phyloP scores from a whole-genome alignment of 768 basidiomycete genomes.

The Rhizopogon vesiculosus region DNA sequence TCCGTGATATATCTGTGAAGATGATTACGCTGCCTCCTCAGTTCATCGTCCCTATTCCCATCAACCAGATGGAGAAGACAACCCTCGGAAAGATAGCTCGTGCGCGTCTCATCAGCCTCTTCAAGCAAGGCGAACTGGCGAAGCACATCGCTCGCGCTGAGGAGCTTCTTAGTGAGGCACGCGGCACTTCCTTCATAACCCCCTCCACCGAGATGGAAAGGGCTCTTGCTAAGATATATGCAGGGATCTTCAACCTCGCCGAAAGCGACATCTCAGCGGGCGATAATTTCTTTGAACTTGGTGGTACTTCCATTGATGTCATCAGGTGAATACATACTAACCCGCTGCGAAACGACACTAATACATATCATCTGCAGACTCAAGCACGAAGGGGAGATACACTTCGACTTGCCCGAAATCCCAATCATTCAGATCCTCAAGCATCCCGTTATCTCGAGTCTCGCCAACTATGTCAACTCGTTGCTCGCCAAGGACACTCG shows the following conservation, averaged over 20 bases:
- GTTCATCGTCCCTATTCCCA: no score
- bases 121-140: constrained; percentile 6
- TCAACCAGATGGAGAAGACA: no score
- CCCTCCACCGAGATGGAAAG: constrained; percentile 18
- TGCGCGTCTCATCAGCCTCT: no score
- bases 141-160: constrained; percentile 20
- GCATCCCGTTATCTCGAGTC: constrained; percentile 24
- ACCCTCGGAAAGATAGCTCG: no score
- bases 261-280: constrained; percentile 16
- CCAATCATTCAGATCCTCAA: constrained; percentile 33
- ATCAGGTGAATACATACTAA: constrained; percentile 9
- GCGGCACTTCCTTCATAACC: not conserved
- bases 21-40: no score
- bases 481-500: constrained; percentile 10
- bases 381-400: constrained; percentile 17
- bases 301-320: constrained; percentile 33
- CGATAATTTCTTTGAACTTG: constrained; percentile 35
- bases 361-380: constrained; percentile 4
- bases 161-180: constrained; percentile 11
- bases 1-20: no score
- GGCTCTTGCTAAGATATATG: constrained; percentile 20
- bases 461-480: constrained; percentile 24
- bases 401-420: constrained; percentile 23
- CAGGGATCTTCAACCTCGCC: constrained; percentile 22
- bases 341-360: not conserved